These are phyloP conservation scores for Colletotrichum cereale DNA, from an alignment of 2,329 filamentous ascomycete species.

Conservation along the genomic window DNA sequence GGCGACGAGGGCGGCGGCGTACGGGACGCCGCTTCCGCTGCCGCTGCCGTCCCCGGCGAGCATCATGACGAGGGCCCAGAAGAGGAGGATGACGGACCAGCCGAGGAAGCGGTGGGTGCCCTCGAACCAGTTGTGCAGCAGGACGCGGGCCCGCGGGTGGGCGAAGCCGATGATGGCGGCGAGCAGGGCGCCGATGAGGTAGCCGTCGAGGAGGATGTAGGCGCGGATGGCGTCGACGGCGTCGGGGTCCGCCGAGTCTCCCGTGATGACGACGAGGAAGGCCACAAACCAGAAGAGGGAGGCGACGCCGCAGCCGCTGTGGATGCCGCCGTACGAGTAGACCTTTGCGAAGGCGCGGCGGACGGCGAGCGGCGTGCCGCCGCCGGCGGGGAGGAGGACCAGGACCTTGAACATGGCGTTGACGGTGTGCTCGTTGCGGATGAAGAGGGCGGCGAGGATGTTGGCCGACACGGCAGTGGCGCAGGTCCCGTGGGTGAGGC, in stretches of 20 bases:
- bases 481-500: conserved; percentile 35
- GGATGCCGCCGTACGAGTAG: conserved; percentile 65
- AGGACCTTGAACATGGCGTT: conserved; percentile 61
- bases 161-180: conserved; percentile 71
- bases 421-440: conserved; percentile 66
- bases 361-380: conserved; percentile 60
- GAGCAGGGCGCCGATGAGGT: conserved; percentile 69
- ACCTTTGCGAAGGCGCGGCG: conserved; percentile 63
- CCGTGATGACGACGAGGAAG: conserved; percentile 51
- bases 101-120: conserved; percentile 78
- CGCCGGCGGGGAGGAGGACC: conserved; percentile 58
- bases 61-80: conserved; percentile 70
- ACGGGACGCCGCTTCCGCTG: conserved; percentile 46
- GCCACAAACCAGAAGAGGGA: conserved; percentile 63
- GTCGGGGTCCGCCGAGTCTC: conserved; percentile 46
- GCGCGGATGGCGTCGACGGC: conserved; percentile 55
- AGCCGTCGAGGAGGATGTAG: conserved; percentile 60
- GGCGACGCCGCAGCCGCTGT: conserved; percentile 63
- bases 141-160: conserved; percentile 72
- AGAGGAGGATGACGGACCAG: conserved; percentile 75
- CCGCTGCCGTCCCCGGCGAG: conserved; percentile 63
- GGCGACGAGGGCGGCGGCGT: conserved; percentile 53
- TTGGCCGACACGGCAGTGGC: conserved; percentile 57
- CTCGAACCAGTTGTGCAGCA: conserved; percentile 78
- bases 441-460: conserved; percentile 61